These are phyloP conservation scores for Penicillium thymicola DNA, from an alignment of 2,329 filamentous ascomycete genomes.

Conservation along the genomic window DNA sequence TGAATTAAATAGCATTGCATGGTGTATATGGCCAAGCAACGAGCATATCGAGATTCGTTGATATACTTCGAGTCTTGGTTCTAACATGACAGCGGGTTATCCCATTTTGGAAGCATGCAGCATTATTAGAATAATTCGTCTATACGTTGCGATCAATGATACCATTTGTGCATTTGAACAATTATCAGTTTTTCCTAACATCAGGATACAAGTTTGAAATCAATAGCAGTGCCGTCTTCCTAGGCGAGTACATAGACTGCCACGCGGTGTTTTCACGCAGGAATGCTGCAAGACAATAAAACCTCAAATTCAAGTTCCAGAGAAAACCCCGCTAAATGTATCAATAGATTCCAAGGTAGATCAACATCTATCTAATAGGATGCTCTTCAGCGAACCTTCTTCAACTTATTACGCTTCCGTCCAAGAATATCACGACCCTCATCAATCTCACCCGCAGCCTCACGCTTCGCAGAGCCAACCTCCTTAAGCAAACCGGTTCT, in stretches of 20 bases:
- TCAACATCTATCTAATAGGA: conserved; percentile 2
- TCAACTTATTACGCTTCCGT: conserved; percentile 59
- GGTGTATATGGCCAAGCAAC: not conserved
- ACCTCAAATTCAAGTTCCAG: not conserved
- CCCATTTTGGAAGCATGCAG: conserved; percentile 11
- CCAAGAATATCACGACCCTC: conserved; percentile 87
- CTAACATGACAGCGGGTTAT: not conserved
- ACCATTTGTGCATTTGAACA: conserved; percentile 17
- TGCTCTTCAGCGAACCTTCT: conserved; percentile 36
- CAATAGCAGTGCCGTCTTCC: not conserved
- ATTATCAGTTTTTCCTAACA: not conserved
- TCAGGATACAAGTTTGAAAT: not conserved
- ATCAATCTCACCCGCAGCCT: conserved; percentile 86
- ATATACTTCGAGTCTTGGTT: not conserved
- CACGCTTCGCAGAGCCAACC: conserved; percentile 92
- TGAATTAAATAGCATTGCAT: not conserved
- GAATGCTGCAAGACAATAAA: not conserved
- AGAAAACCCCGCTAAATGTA: conserved; percentile 11
- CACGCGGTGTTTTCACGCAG: not conserved
- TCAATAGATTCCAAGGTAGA: conserved; percentile 4
- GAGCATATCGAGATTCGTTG: not conserved
- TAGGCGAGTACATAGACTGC: not conserved
- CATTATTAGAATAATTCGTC: conserved; percentile 12
- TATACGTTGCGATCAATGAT: conserved; percentile 21
- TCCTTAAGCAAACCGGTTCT: conserved; percentile 75